Evolutionary conservation across 169 alveolate genomes (phyloP).

Genomic region (Cryptosporidium andersoni): DNA sequence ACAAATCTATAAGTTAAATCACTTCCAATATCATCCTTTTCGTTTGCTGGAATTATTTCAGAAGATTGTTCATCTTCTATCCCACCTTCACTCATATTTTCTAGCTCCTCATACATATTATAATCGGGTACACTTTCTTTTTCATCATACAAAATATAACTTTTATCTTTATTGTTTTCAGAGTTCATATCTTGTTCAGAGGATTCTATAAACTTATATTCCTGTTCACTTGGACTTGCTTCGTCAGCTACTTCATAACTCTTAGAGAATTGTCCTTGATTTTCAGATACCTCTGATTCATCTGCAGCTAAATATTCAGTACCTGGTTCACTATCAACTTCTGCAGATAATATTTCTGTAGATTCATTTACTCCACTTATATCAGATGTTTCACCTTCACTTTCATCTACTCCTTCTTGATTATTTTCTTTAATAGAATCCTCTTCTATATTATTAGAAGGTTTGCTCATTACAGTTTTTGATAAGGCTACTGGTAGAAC

Average conservation of each 20-base stretch:
- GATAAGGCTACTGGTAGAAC: constrained; percentile 33
- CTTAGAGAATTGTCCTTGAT: constrained; percentile 8
- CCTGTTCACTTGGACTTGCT: neutral
- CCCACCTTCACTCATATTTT: neutral
- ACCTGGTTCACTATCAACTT: neutral
- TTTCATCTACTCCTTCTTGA: neutral
- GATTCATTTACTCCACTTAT: constrained; percentile 1
- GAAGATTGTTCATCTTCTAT: too few relatives aligned
- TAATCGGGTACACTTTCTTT: constrained; percentile 10
- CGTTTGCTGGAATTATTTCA: too few relatives aligned
- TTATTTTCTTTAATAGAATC: neutral
- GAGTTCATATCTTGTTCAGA: neutral
- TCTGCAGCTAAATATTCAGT: constrained; percentile 3
- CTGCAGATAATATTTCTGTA: neutral
- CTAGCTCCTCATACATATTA: neutral
- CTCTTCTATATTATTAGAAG: constrained; percentile 18
- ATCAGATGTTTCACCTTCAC: constrained; percentile 11
- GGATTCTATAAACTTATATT: neutral
- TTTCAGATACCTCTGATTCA: constrained; percentile 8
- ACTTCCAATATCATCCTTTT: too few relatives aligned
- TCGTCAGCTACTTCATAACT: constrained; percentile 13
- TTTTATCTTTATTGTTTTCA: constrained; percentile 2
- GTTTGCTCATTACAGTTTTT: neutral
- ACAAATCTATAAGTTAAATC: too few relatives aligned
- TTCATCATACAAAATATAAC: constrained; percentile 28